A percentile compares a stretch with the other conserved stretches of the same genome.
phyloP scores from a whole-genome alignment of 2,329 filamentous ascomycete species.

The Dryadomyces quercivorus region DNA sequence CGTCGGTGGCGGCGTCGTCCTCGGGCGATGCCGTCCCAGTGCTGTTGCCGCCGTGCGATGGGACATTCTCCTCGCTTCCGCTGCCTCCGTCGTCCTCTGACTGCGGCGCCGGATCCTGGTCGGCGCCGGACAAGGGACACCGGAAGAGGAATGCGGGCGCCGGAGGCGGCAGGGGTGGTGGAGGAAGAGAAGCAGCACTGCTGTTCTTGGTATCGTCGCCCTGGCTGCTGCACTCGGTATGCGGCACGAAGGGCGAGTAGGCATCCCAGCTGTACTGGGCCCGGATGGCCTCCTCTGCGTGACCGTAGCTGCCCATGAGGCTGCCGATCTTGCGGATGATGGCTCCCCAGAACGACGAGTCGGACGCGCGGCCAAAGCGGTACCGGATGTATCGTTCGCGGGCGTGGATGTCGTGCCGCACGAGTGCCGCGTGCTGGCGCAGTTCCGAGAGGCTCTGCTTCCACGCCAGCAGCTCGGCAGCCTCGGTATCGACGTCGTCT shows the following conservation, averaged over 20 bases:
- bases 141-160: conserved; percentile 11
- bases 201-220: not conserved
- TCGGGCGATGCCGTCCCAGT: not conserved
- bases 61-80: not conserved
- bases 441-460: conserved; percentile 6
- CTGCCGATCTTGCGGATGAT: conserved; percentile 15
- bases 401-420: conserved; percentile 8
- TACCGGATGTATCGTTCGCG: conserved; percentile 8
- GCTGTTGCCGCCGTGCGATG: not conserved
- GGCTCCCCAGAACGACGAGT: conserved; percentile 25
- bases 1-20: not conserved
- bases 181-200: not conserved
- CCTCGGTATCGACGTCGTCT: not conserved
- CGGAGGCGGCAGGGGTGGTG: conserved; percentile 6
- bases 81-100: not conserved
- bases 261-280: not conserved
- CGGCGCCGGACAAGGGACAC: conserved; percentile 3
- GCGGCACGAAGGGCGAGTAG: not conserved
- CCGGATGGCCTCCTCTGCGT: not conserved
- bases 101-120: not conserved
- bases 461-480: conserved; percentile 11
- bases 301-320: not conserved
- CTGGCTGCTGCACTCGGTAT: not conserved
- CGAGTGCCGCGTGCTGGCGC: conserved; percentile 3
- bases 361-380: conserved; percentile 4